Conservation (phyloP, 768 basidiomycete genomes). For the Butyriboletus loyo region DNA sequence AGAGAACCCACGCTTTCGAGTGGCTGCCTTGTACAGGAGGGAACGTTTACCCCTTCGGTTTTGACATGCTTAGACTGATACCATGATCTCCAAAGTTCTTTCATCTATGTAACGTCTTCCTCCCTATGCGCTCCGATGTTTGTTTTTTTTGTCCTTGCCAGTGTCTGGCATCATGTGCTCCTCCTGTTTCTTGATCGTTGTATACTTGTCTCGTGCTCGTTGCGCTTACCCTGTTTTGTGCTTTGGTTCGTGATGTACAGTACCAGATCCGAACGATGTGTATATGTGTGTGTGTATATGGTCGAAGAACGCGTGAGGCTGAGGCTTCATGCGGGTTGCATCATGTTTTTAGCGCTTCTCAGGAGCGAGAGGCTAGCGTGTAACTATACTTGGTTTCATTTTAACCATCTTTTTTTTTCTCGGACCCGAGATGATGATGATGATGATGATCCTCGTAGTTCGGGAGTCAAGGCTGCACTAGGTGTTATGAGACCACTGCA, state of each 20-base stretch:
- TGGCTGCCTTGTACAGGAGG: background rate
- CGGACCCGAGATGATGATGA: no score
- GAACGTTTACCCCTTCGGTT: background rate
- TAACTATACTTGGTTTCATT: no score
- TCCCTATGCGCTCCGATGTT: background rate
- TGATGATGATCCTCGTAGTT: no score
- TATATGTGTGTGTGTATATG: no score
- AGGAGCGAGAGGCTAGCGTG: no score
- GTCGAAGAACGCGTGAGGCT: background rate
- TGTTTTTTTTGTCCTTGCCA: background rate
- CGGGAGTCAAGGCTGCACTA: no score
- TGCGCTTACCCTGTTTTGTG: background rate
- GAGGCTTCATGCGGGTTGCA: no score
- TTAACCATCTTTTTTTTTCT: no score
- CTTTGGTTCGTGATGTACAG: background rate
- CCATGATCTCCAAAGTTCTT: background rate
- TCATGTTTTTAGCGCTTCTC: no score
- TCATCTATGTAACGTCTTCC: slow-evolving; percentile 1
- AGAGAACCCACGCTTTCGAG: background rate
- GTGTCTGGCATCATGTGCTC: background rate
- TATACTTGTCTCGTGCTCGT: background rate
- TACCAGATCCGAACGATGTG: background rate
- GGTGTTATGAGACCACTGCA: no score
- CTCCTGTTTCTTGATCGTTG: background rate
- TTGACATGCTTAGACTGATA: slow-evolving; percentile 4